Percentiles rank a stretch among this genome's conserved stretches.
Conservation (phyloP, 2,329 filamentous ascomycete species). For the Hypomyces perniciosus region DNA sequence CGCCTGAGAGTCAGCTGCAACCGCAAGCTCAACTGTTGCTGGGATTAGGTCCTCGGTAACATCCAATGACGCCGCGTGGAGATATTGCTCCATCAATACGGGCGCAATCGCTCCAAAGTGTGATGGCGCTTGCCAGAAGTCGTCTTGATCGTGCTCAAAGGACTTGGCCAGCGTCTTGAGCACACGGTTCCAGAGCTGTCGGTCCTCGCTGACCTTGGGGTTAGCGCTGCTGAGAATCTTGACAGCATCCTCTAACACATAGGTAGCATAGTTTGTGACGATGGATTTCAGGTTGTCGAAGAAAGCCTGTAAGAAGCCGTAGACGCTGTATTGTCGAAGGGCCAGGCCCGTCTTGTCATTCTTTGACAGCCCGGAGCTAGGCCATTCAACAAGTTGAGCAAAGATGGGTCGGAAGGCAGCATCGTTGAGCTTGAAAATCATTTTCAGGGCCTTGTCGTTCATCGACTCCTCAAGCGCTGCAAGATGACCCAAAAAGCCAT, state of each 20-base stretch:
- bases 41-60: constrained; percentile 57
- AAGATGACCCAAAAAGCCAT: constrained; percentile 42
- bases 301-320: constrained; percentile 72
- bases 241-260: constrained; percentile 71
- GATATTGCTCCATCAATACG: constrained; percentile 63
- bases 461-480: constrained; percentile 56
- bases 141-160: constrained; percentile 86
- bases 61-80: constrained; percentile 39
- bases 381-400: constrained; percentile 78
- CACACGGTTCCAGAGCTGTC: constrained; percentile 60
- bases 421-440: constrained; percentile 97
- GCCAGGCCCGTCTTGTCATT: constrained; percentile 52
- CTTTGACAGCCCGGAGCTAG: constrained; percentile 54
- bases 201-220: constrained; percentile 44
- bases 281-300: constrained; percentile 87
- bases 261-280: constrained; percentile 85
- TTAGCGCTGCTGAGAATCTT: constrained; percentile 49
- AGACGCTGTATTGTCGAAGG: constrained; percentile 68
- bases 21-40: constrained; percentile 71
- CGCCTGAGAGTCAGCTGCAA: constrained; percentile 74
- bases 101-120: constrained; percentile 72
- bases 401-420: constrained; percentile 90
- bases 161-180: constrained; percentile 66
- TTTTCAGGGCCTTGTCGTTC: constrained; percentile 71
- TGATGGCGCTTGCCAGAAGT: constrained; percentile 90